Evolutionary conservation across 1,284 basidiomycete species (phyloP).

Genomic region (Boletus smithii): DNA sequence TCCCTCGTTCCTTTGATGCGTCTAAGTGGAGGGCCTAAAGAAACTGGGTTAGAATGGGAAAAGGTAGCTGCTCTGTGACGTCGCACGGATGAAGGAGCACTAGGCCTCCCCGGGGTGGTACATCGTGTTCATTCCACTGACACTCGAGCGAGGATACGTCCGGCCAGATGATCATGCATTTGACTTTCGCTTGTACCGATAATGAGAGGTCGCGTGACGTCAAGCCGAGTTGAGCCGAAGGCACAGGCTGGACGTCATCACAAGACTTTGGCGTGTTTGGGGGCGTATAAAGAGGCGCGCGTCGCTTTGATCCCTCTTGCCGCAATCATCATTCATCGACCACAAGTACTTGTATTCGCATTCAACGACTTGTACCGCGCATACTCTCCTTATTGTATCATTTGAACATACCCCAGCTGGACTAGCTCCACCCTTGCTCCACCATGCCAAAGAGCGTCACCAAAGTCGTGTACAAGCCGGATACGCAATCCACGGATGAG

Average conservation of each 20-base stretch:
- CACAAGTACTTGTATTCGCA: too few relatives aligned
- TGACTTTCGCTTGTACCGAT: not conserved
- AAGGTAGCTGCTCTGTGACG: constrained; percentile 25
- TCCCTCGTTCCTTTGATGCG: constrained; percentile 47
- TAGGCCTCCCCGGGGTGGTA: too few relatives aligned
- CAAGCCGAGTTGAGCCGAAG: constrained; percentile 17
- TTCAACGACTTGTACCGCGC: not conserved
- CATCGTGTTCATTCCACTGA: too few relatives aligned
- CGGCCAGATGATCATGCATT: not conserved
- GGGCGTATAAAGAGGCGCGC: constrained; percentile 32
- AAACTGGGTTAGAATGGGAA: constrained; percentile 24
- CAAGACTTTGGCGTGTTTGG: constrained; percentile 11
- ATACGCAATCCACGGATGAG: constrained; percentile 65
- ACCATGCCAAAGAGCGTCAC: constrained; percentile 53
- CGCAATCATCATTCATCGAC: constrained; percentile 18
- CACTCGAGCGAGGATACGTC: not conserved
- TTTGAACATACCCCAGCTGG: constrained; percentile 18
- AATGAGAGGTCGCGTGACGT: constrained; percentile 39
- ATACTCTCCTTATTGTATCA: constrained; percentile 5
- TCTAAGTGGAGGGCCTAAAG: constrained; percentile 17
- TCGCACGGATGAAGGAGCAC: not conserved
- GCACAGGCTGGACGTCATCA: constrained; percentile 36
- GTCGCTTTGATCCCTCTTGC: constrained; percentile 1
- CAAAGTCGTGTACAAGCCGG: constrained; percentile 77
- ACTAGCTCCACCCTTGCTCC: constrained; percentile 1